Evolutionary conservation across 768 basidiomycete genomes (phyloP).

Genomic region (Sarcodon aspratus): DNA sequence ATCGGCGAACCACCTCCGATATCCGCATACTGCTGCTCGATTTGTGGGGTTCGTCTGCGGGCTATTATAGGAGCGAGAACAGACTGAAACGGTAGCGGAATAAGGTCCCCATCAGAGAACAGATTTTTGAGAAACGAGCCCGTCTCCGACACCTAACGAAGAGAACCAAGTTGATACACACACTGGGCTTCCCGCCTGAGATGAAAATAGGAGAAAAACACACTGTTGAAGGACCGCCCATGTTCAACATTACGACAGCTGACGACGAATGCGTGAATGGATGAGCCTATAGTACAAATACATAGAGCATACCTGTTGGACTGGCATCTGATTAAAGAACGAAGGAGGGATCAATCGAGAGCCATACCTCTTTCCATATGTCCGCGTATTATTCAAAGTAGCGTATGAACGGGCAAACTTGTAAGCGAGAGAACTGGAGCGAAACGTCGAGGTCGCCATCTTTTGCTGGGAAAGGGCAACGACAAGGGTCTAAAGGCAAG

Average conservation of each 20-base stretch:
- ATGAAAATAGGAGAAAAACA: slow-evolving; percentile 13
- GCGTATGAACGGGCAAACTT: not conserved
- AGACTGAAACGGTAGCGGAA: slow-evolving; percentile 88
- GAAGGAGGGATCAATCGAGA: not conserved
- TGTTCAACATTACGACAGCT: slow-evolving; percentile 97
- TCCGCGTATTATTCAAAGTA: not conserved
- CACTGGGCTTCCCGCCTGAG: too few relatives aligned
- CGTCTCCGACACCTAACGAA: slow-evolving; percentile 73
- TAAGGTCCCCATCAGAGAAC: slow-evolving; percentile 88
- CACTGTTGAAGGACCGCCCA: slow-evolving; percentile 95
- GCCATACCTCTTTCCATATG: not conserved
- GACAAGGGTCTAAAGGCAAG: too few relatives aligned
- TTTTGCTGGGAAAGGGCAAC: too few relatives aligned
- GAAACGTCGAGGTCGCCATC: too few relatives aligned
- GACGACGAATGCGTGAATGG: not conserved
- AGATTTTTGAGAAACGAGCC: slow-evolving; percentile 86
- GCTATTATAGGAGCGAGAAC: slow-evolving; percentile 85
- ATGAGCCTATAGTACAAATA: not conserved
- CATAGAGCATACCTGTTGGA: slow-evolving; percentile 42
- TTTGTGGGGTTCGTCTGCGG: slow-evolving; percentile 77
- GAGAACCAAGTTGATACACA: not conserved
- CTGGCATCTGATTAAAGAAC: slow-evolving; percentile 17
- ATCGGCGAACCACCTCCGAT: slow-evolving; percentile 99
- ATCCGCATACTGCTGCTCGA: slow-evolving; percentile 87
- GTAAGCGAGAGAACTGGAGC: too few relatives aligned